A percentile compares a stretch with the other conserved stretches of the same genome.
phyloP scores from a whole-genome alignment of 108 stramenopile species.

The Cyclostephanos invisitatus region DNA sequence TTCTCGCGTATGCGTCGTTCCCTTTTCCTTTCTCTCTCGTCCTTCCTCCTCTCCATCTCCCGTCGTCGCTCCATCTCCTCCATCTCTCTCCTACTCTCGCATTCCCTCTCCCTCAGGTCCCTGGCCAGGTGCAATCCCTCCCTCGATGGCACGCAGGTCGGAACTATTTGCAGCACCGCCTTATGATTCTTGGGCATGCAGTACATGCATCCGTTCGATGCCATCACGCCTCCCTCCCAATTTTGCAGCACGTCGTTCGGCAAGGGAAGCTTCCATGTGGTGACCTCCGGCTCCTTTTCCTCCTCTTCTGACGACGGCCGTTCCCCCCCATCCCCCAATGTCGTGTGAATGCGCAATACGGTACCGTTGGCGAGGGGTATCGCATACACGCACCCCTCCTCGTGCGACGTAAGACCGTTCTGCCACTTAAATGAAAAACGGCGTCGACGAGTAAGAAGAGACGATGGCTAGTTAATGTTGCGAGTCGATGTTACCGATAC shows the following conservation, averaged over 20 bases:
- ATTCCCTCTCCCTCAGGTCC: conserved; percentile 29
- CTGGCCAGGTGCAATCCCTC: conserved; percentile 33
- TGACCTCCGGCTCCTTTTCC: conserved; percentile 50
- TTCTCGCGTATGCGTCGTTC: conserved; percentile 19
- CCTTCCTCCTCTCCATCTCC: conserved; percentile 23
- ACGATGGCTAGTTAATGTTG: no score
- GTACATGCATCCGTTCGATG: conserved; percentile 67
- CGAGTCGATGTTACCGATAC: no score
- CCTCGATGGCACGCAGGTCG: conserved; percentile 44
- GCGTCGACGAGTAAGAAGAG: no score
- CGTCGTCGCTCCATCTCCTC: conserved; percentile 12
- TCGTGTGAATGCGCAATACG: conserved; percentile 76
- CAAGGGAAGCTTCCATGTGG: conserved; percentile 64
- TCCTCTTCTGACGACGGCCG: no score
- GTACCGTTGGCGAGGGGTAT: conserved; percentile 75
- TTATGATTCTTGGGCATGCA: conserved; percentile 81
- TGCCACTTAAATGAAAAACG: no score
- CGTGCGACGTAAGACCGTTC: conserved; percentile 66
- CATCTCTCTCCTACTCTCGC: conserved; percentile 21
- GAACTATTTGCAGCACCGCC: conserved; percentile 77
- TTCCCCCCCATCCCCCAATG: no score
- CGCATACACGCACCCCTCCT: conserved; percentile 82
- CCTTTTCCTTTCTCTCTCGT: conserved; percentile 30
- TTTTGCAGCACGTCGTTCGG: conserved; percentile 65
- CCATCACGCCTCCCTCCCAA: conserved; percentile 84